Evolutionary conservation across 2,329 filamentous ascomycete species (phyloP).

Genomic region (Alternaria rosae): DNA sequence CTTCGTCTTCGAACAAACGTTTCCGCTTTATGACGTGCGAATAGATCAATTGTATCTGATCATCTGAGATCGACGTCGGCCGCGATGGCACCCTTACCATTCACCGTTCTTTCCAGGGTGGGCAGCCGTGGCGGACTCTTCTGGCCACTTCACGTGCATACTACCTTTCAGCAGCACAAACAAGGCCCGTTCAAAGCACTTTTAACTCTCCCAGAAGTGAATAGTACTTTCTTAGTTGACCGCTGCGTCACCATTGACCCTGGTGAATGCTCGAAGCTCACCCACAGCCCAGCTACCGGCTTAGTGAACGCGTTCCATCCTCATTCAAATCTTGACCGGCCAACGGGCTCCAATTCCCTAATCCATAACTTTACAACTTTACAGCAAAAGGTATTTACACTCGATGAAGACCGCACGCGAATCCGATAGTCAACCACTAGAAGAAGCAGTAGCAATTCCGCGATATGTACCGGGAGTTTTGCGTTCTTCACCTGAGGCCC

Average conservation of each 20-base stretch:
- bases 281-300: background rate
- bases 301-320: background rate
- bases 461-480: background rate
- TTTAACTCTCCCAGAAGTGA: background rate
- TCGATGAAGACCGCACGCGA: background rate
- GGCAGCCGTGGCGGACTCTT: background rate
- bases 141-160: background rate
- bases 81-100: background rate
- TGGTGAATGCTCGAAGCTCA: background rate
- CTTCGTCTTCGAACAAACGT: background rate
- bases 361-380: background rate
- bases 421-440: background rate
- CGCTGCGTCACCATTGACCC: background rate
- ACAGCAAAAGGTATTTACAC: background rate
- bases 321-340: accelerated
- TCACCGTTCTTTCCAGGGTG: background rate
- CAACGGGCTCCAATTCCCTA: background rate
- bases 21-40: background rate
- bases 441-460: background rate
- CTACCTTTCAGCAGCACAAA: background rate
- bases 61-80: background rate
- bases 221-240: background rate
- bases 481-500: background rate
- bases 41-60: background rate
- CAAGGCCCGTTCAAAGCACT: background rate